Evolutionary conservation across 345 rosid species (phyloP).

Genomic region (Populus simonii): DNA sequence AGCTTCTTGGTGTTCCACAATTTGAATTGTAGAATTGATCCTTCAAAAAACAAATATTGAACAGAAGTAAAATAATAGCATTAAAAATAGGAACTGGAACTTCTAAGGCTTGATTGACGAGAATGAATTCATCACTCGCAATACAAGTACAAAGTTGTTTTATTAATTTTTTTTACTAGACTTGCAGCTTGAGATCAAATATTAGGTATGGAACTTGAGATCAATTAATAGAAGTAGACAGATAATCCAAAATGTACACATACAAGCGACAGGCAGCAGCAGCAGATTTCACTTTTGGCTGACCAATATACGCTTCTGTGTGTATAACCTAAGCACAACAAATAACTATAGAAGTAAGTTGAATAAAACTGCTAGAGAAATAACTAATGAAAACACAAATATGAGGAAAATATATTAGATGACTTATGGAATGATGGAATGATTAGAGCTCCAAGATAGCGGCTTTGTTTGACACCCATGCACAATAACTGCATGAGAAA

Average conservation of each 20-base stretch:
- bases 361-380: neutral
- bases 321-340: slow-evolving; percentile 66
- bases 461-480: no score
- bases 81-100: slow-evolving; percentile 3
- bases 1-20: slow-evolving; percentile 77
- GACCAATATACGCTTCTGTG: slow-evolving; percentile 87
- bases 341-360: neutral
- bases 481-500: neutral
- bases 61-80: slow-evolving; percentile 1
- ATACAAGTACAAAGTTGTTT: neutral
- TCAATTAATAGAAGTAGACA: neutral
- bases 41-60: slow-evolving; percentile 36
- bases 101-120: neutral
- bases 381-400: neutral
- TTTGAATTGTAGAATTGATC: slow-evolving; percentile 66
- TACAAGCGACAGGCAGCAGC: slow-evolving; percentile 86
- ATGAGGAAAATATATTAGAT: neutral
- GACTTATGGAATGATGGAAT: neutral
- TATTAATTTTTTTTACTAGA: neutral
- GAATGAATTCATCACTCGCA: neutral
- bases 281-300: slow-evolving; percentile 86
- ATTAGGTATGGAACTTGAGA: neutral
- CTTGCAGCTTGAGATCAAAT: neutral
- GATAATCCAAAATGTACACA: slow-evolving; percentile 19
- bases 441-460: no score